Evolutionary conservation across 2,329 filamentous ascomycete genomes (phyloP), one percentile per base, ranked within the genome.

Genomic region (Trematosphaeria pertusa): DNA sequence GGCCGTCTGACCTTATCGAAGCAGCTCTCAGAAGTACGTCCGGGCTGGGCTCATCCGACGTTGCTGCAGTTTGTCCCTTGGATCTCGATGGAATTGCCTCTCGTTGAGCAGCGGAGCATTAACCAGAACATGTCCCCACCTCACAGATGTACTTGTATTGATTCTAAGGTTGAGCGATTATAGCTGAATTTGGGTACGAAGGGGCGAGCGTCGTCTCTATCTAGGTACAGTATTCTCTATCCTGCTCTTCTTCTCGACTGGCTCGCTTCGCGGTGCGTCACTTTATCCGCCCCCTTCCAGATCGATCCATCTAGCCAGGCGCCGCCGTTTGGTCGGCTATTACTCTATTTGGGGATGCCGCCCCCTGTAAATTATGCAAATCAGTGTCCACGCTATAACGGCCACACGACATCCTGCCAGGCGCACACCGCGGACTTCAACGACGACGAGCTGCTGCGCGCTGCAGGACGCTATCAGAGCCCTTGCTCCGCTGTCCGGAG

Each of bases 281-380:
- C 28, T 58, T 64, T 65, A 67, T 36, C 63, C 59, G 56, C 47
- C 46, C 43, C 40, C 51, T 50, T 52, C 58, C 51, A 59, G 54
- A 64, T 59, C 56, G 46, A 46, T 41, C 33, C 33, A 14, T 42
- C 41, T 32, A 36, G 31, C 34, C 33, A 40, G 17, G 37, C 44
- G 33, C 21, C 42, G 40, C 37, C 21, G 39, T 41, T 50, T 32
- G 42, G 20, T 56, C 54, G 59, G 54, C 39, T 43, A 58, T 56
- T 50, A 52, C 49, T 58, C 54, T 48, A 48, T 37, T 45, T 50
- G 46, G 32, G 22, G 37, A 55, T 21, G 34, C 34, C 20, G 40
- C 21, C 38, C 46, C 52, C 47, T 48, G 48, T 33, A 36, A 20
- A 32, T 45, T 34, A 43, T 48, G 54, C 50, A 40, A 31, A 54